Evolutionary conservation across 2,329 filamentous ascomycete genomes (phyloP).

Genomic region (Dactylellina drechsleri): DNA sequence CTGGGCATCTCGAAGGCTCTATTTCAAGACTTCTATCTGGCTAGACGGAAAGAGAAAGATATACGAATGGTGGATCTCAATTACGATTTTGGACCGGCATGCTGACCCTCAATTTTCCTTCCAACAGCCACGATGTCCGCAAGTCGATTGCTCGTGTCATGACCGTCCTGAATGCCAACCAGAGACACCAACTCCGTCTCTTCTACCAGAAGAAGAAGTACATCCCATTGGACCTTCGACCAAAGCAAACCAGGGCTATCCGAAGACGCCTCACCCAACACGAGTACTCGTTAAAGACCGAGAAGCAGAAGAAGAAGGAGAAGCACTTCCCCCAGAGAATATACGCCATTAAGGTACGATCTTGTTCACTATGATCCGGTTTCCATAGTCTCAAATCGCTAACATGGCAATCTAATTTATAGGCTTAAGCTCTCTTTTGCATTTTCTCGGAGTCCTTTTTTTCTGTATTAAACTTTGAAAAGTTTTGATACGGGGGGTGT

Average conservation of each 20-base stretch:
- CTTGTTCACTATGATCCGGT: neutral
- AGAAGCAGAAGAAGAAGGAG: constrained; percentile 96
- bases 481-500: constrained; percentile 51
- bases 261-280: constrained; percentile 92
- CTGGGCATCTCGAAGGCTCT: neutral
- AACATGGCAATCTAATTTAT: constrained; percentile 1
- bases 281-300: constrained; percentile 83
- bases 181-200: constrained; percentile 94
- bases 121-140: constrained; percentile 89
- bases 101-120: constrained; percentile 31
- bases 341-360: constrained; percentile 93
- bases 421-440: constrained; percentile 55
- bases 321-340: constrained; percentile 98
- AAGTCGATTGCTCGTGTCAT: constrained; percentile 99
- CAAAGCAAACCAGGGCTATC: constrained; percentile 98
- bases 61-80: constrained; percentile 38
- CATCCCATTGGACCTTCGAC: constrained; percentile 94
- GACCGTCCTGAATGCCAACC: constrained; percentile 99
- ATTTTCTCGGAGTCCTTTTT: constrained; percentile 55
- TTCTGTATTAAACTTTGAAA: constrained; percentile 55
- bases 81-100: constrained; percentile 11
- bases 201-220: constrained; percentile 99
- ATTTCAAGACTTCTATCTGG: neutral
- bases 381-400: constrained; percentile 3
- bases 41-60: neutral